These are phyloP conservation scores for Medicago arabica DNA, from an alignment of 306 rosid genomes.

Conservation along the genomic window DNA sequence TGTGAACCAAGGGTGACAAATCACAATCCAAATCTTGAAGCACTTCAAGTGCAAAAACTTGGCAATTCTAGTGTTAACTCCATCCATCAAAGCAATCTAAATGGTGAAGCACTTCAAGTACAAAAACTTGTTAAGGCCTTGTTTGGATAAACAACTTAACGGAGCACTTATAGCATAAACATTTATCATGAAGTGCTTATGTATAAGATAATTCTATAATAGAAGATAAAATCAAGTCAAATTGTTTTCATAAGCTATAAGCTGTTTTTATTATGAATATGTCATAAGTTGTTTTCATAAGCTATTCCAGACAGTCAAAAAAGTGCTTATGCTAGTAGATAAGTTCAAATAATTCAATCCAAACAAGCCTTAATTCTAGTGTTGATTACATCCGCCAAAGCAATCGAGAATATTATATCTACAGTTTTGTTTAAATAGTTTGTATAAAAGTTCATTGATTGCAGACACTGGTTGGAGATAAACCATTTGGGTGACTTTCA, in stretches of 20 bases:
- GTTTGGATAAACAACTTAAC: background rate
- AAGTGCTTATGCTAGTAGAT: no score
- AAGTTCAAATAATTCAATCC: no score
- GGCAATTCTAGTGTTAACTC: background rate
- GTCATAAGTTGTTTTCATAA: background rate
- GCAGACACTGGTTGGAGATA: no score
- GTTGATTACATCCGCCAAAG: no score
- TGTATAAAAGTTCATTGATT: no score
- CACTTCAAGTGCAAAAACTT: constrained; percentile 7
- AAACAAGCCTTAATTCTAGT: no score
- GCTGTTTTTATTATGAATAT: no score
- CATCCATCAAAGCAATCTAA: background rate
- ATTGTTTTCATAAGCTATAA: background rate
- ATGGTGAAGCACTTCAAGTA: constrained; percentile 8
- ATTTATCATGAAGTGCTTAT: background rate
- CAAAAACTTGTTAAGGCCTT: background rate
- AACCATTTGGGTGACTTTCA: no score
- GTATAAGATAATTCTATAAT: background rate
- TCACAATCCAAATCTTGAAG: constrained; percentile 1
- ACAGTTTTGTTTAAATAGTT: no score
- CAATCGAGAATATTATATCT: no score
- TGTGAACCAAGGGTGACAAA: constrained; percentile 1
- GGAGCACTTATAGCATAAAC: background rate
- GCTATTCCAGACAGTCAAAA: background rate
- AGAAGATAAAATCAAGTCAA: background rate